Base-by-base conservation (phyloP, 352 stramenopile genomes). In the Thalassiosira sp. region DNA sequence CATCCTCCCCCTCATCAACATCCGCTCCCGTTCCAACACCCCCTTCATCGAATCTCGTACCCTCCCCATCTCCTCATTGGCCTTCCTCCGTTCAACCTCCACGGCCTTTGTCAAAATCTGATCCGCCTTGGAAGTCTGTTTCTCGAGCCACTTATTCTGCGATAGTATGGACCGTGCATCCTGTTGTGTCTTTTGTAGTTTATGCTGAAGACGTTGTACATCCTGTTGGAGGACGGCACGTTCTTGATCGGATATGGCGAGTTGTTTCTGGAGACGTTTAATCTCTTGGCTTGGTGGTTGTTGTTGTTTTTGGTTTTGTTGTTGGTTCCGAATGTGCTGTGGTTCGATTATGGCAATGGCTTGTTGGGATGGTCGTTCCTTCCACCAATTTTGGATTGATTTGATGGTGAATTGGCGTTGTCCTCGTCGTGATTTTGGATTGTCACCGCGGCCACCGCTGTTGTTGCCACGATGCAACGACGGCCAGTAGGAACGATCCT, bases 311-410 rank as follows among this genome's bases (percentile, higher is more conserved):
- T 42, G 49, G 13, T 10, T 2, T 28, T 65, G 57, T 20, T 70
- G 48, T 35, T 52, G 25, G 48, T 82, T 43, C 10, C n/a, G 53
- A 33, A 72, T 7, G 54, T 78, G 67, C 6, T 59, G 35, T 20
- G 60, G 73, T 74, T 77, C 67, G 53, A 76, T 74, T 28, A 76
- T 82, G n/a, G 49, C 51, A 28, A 76, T 63, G 22, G 65, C 16
- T 24, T 53, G 53, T 27, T 74, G 65, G 11, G 27, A 51, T 37
- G 66, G 67, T 49, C 73, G 45, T 61, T 77, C 52, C 53, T 65
- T 82, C 73, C 73, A 82, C 73, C 73, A 82, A 20, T 45, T 63
- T 70, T 77, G 73, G 25, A 77, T 82, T 20, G 73, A 82, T 56
- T 74, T 72, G 48, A 78, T 57, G 1, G 67, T 66, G 11, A 73